Percentiles rank a stretch among this genome's conserved stretches.
phyloP scores from a whole-genome alignment of 1,284 basidiomycete species.

The Mycosarcoma maydis region DNA sequence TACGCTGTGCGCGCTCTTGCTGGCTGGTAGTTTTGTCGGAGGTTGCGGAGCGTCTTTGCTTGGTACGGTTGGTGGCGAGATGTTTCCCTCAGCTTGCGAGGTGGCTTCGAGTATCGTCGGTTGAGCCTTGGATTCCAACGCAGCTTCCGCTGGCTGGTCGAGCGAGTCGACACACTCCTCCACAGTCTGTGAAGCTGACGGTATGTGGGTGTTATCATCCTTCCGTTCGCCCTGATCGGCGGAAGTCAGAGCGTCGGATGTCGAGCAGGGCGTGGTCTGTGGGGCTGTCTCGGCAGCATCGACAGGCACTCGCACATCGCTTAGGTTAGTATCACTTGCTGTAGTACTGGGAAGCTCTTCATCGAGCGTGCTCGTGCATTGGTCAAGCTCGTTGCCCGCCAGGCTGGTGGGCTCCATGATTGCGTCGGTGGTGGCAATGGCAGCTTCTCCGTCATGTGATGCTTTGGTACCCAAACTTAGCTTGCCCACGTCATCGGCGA shows the following conservation, averaged over 20 bases:
- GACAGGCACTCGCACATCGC: too few species aligned
- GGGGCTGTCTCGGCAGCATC: too few species aligned
- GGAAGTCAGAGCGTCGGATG: too few species aligned
- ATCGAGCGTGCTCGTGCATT: too few species aligned
- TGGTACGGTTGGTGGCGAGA: conserved; percentile 12
- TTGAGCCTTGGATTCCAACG: not conserved
- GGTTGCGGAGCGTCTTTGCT: conserved; percentile 20
- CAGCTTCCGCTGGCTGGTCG: not conserved
- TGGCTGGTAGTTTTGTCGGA: conserved; percentile 1
- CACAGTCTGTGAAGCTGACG: not conserved
- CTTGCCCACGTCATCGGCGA: conserved; percentile 10
- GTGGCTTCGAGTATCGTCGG: not conserved
- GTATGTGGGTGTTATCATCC: not conserved
- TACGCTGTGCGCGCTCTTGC: too few species aligned
- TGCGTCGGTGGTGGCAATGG: not conserved
- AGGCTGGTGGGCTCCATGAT: not conserved
- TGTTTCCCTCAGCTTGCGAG: conserved; percentile 1
- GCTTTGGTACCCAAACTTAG: conserved; percentile 2
- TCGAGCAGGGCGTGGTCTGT: too few species aligned
- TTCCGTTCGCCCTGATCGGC: not conserved
- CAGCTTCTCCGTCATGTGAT: not conserved
- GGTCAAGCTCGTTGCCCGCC: too few species aligned
- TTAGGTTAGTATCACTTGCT: too few species aligned
- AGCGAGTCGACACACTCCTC: not conserved
- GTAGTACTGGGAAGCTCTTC: too few species aligned